phyloP scores from a whole-genome alignment of 768 basidiomycete genomes.

The Tricholoma matsutake region DNA sequence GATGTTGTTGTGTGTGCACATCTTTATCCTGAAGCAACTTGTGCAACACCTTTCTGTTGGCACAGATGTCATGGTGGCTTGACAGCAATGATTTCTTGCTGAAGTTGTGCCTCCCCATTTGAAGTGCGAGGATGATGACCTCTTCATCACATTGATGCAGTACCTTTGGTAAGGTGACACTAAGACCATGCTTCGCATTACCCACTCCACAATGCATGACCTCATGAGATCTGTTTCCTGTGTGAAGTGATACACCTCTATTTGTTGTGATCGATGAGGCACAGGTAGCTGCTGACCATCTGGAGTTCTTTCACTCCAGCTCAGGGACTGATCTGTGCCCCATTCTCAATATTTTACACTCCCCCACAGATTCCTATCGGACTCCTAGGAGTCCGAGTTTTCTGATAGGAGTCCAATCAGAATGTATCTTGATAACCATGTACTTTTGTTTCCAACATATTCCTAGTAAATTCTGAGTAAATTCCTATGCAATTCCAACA shows the following conservation, averaged over 20 bases:
- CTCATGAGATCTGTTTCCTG: constrained; percentile 1
- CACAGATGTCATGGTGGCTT: constrained; percentile 7
- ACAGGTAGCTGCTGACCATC: constrained; percentile 11
- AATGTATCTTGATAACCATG: too few relatives aligned
- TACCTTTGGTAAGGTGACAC: constrained; percentile 4
- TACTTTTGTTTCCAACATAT: too few relatives aligned
- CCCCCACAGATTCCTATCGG: too few relatives aligned
- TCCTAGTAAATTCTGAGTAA: too few relatives aligned
- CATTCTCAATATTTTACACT: constrained; percentile 8
- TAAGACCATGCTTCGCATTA: constrained; percentile 4
- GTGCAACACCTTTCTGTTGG: not conserved
- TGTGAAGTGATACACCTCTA: not conserved
- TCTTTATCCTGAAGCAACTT: constrained; percentile 9
- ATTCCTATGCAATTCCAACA: too few relatives aligned
- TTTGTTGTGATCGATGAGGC: constrained; percentile 16
- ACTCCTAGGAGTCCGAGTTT: too few relatives aligned
- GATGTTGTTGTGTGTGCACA: constrained; percentile 11
- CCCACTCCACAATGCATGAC: constrained; percentile 1
- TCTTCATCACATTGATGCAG: constrained; percentile 8
- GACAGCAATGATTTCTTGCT: constrained; percentile 11
- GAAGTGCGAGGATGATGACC: not conserved
- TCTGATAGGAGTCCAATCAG: too few relatives aligned
- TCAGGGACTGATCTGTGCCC: constrained; percentile 9
- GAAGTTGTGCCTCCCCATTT: constrained; percentile 8
- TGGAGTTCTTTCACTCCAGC: constrained; percentile 7